Conservation (phyloP, 441 rosid genomes). For the Breynia disticha region DNA sequence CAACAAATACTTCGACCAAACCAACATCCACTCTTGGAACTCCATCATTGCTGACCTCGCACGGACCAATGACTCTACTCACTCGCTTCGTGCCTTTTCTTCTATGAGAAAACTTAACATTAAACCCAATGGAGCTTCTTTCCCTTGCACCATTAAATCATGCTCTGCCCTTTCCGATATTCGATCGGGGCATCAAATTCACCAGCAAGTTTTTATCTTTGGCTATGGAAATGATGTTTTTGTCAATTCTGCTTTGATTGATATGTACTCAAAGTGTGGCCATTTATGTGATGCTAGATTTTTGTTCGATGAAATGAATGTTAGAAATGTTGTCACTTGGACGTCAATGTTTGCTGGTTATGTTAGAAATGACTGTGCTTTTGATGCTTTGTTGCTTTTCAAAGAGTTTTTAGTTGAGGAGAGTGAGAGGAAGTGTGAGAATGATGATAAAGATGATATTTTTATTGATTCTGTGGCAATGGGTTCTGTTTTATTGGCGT, state of each 20-base stretch:
- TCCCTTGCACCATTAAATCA: constrained; percentile 82
- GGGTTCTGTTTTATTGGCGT: constrained; percentile 67
- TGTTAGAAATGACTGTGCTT: constrained; percentile 46
- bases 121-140: constrained; percentile 56
- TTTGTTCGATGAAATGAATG: constrained; percentile 62
- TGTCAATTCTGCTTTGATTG: constrained; percentile 43
- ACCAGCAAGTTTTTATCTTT: constrained; percentile 69
- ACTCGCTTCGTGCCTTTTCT: constrained; percentile 69
- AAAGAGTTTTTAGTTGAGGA: constrained; percentile 50
- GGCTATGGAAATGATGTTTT: constrained; percentile 47
- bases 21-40: constrained; percentile 77
- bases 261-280: constrained; percentile 43
- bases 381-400: constrained; percentile 49
- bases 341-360: constrained; percentile 52
- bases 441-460: constrained; percentile 19
- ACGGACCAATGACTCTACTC: constrained; percentile 59
- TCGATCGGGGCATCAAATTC: constrained; percentile 58
- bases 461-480: constrained; percentile 52
- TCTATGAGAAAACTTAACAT: constrained; percentile 72
- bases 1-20: constrained; percentile 57
- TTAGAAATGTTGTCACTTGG: constrained; percentile 41
- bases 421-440: constrained; percentile 22
- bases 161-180: constrained; percentile 71
- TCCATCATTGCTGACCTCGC: constrained; percentile 71
- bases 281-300: constrained; percentile 32